Conservation (phyloP, 805 yeast species). For the Barnettozyma californica region DNA sequence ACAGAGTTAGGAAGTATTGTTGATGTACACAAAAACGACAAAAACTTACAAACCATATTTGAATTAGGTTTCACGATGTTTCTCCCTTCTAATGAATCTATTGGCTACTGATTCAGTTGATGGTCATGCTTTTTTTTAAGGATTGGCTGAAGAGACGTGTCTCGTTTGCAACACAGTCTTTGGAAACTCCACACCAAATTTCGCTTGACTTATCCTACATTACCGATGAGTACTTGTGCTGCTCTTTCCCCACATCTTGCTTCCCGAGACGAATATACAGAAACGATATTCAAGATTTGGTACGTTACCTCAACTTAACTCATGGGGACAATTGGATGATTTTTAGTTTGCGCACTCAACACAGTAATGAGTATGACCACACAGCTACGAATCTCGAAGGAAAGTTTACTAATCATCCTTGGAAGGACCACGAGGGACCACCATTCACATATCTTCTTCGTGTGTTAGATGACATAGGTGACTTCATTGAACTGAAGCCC, state of each 20-base stretch:
- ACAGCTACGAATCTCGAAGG: constrained; percentile 1
- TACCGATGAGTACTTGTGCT: constrained; percentile 58
- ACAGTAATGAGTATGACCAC: constrained; percentile 34
- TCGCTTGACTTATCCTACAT: constrained; percentile 63
- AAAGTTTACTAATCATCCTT: constrained; percentile 35
- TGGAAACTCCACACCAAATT: constrained; percentile 27
- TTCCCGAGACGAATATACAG: constrained; percentile 42
- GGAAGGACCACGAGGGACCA: constrained; percentile 77
- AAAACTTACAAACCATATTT: neutral
- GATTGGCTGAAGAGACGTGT: constrained; percentile 7
- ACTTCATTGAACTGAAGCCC: constrained; percentile 31
- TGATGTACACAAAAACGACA: neutral
- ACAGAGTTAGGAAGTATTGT: neutral
- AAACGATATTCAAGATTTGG: constrained; percentile 46
- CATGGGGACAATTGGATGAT: constrained; percentile 64
- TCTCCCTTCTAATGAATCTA: neutral
- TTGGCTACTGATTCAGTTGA: too few relatives aligned
- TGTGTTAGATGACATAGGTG: constrained; percentile 40
- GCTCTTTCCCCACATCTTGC: constrained; percentile 65
- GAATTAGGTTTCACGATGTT: too few relatives aligned
- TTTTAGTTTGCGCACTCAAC: constrained; percentile 67
- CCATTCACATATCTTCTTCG: constrained; percentile 47
- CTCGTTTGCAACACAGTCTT: constrained; percentile 12
- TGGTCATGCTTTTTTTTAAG: neutral
- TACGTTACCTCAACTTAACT: constrained; percentile 37